phyloP scores from a whole-genome alignment of 2,329 filamentous ascomycete genomes.

The Exophiala oligosperma region DNA sequence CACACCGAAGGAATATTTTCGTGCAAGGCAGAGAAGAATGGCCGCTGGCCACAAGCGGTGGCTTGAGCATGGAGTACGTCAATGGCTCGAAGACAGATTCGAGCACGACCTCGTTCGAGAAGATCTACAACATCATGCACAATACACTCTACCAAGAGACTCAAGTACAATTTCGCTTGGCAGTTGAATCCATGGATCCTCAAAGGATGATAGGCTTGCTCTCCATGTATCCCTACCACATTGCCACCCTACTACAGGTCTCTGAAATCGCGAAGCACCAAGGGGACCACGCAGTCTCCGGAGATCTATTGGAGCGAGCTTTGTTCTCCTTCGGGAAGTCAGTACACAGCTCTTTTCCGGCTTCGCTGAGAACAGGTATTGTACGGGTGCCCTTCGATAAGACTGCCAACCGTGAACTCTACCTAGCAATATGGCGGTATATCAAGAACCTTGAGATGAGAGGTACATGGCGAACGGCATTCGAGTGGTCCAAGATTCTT shows the following conservation, averaged over 20 bases:
- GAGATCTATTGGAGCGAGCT: conserved; percentile 85
- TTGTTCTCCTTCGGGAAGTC: conserved; percentile 92
- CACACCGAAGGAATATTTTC: conserved; percentile 76
- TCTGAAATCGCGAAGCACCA: conserved; percentile 91
- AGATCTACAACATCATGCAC: conserved; percentile 77
- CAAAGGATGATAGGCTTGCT: conserved; percentile 78
- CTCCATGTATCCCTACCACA: conserved; percentile 78
- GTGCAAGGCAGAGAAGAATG: conserved; percentile 85
- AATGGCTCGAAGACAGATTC: conserved; percentile 43
- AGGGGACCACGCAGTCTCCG: conserved; percentile 79
- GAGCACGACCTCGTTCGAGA: conserved; percentile 51
- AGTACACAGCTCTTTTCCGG: conserved; percentile 77
- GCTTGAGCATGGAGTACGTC: conserved; percentile 76
- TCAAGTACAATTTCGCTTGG: conserved; percentile 73
- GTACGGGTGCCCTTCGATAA: conserved; percentile 78
- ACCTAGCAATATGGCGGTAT: conserved; percentile 86
- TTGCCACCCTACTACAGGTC: conserved; percentile 90
- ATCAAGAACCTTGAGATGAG: conserved; percentile 82
- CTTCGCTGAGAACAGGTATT: conserved; percentile 72
- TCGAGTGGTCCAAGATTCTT: conserved; percentile 90
- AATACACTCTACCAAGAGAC: conserved; percentile 70
- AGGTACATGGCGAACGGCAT: conserved; percentile 88
- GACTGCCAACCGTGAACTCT: conserved; percentile 89
- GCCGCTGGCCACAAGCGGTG: conserved; percentile 76
- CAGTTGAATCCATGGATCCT: conserved; percentile 81